Percentiles rank a stretch among this genome's conserved stretches.
These are phyloP conservation scores for Zizania latifolia DNA, from an alignment of 176 grass and related monocot species.

Conservation along the genomic window DNA sequence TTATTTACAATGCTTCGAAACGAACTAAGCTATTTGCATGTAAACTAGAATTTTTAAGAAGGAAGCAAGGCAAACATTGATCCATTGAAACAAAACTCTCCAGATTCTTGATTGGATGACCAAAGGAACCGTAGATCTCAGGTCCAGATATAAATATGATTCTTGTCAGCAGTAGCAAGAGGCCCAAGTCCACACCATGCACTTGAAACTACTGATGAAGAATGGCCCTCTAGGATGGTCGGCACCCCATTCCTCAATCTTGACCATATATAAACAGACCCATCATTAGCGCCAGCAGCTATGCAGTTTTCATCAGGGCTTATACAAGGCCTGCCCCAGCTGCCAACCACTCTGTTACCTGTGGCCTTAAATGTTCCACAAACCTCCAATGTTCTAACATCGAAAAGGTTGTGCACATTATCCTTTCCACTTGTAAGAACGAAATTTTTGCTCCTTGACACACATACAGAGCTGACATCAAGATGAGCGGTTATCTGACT, in stretches of 20 bases:
- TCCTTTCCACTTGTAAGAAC: conserved; percentile 90
- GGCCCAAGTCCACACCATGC: conserved; percentile 69
- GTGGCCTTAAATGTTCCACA: conserved; percentile 67
- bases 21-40: conserved; percentile 21
- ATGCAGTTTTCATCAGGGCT: conserved; percentile 80
- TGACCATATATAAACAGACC: conserved; percentile 80
- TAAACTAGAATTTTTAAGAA: conserved; percentile 8
- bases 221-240: conserved; percentile 66
- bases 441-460: conserved; percentile 62
- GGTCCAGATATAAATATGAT: conserved; percentile 90
- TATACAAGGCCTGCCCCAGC: conserved; percentile 73
- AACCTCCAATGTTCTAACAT: conserved; percentile 80
- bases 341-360: conserved; percentile 49
- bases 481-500: conserved; percentile 71
- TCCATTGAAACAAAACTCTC: not conserved
- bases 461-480: conserved; percentile 71
- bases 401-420: conserved; percentile 82
- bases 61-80: not conserved
- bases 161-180: conserved; percentile 72
- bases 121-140: conserved; percentile 29
- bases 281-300: conserved; percentile 69
- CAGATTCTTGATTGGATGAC: conserved; percentile 1
- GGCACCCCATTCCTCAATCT: conserved; percentile 40
- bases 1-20: conserved; percentile 35
- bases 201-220: conserved; percentile 58